These are phyloP conservation scores for Chlorella ohadii DNA, from an alignment of 139 green algal species.

Conservation along the genomic window DNA sequence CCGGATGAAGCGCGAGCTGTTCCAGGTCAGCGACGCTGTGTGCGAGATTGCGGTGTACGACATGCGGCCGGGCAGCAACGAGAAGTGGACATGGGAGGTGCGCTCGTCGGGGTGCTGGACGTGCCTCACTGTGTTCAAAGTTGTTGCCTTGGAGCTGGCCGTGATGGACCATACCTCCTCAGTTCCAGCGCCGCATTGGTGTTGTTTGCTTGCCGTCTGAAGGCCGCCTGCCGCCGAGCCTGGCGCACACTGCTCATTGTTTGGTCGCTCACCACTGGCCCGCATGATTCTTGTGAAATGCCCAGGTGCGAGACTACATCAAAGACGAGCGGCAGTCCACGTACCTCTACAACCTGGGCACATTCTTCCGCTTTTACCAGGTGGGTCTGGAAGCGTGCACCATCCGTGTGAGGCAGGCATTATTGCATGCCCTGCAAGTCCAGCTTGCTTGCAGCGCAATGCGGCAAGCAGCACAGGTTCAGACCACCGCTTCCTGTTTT, in stretches of 20 bases:
- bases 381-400: too few relatives aligned
- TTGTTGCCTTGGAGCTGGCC: too few relatives aligned
- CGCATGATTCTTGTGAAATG: not conserved
- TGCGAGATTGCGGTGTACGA: not conserved
- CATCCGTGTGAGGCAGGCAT: not conserved
- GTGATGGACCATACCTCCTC: too few relatives aligned
- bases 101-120: not conserved
- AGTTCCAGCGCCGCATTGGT: too few relatives aligned
- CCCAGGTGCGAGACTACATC: constrained; percentile 14
- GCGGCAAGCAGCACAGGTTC: too few relatives aligned
- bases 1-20: constrained; percentile 24
- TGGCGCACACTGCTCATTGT: too few relatives aligned
- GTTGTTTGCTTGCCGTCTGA: too few relatives aligned
- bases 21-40: not conserved
- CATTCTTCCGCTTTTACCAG: constrained; percentile 4
- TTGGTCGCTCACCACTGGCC: too few relatives aligned
- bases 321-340: not conserved
- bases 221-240: too few relatives aligned
- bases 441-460: too few relatives aligned
- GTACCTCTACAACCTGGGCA: constrained; percentile 14
- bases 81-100: constrained; percentile 26
- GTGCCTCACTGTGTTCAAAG: too few relatives aligned
- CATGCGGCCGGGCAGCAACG: not conserved
- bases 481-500: too few relatives aligned
- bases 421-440: not conserved